Evolutionary conservation across 2,329 filamentous ascomycete genomes (phyloP).

Genomic region (Trichoderma cornu-damae): DNA sequence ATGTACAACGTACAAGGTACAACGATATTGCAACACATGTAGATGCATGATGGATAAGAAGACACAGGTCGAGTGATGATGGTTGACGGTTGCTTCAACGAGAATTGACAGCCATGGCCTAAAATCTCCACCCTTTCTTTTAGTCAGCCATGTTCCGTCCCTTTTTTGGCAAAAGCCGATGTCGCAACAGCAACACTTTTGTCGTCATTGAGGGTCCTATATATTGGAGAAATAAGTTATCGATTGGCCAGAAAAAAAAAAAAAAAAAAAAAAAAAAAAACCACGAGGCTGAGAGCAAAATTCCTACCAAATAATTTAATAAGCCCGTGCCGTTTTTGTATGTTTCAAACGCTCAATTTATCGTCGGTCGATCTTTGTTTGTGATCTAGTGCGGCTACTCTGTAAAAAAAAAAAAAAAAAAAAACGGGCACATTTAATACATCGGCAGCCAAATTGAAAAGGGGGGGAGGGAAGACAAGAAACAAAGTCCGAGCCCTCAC

Average conservation of each 20-base stretch:
- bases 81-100: background rate
- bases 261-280: too few relatives aligned
- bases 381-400: background rate
- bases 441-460: background rate
- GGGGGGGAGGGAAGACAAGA: background rate
- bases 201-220: background rate
- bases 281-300: too few relatives aligned
- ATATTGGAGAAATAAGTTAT: background rate
- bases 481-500: background rate
- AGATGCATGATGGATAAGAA: too few relatives aligned
- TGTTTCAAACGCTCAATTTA: too few relatives aligned
- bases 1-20: too few relatives aligned
- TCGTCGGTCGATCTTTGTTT: too few relatives aligned
- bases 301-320: too few relatives aligned
- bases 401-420: too few relatives aligned
- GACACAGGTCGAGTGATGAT: too few relatives aligned
- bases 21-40: too few relatives aligned
- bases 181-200: constrained; percentile 17
- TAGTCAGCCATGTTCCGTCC: background rate
- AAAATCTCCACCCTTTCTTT: constrained; percentile 11
- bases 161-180: constrained; percentile 15
- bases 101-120: constrained; percentile 18
- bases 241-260: background rate
- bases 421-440: background rate
- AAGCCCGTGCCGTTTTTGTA: too few relatives aligned